Percentiles rank a stretch among this genome's conserved stretches.
Conservation (phyloP, 2,329 filamentous ascomycete species). For the Talaromyces sp. region DNA sequence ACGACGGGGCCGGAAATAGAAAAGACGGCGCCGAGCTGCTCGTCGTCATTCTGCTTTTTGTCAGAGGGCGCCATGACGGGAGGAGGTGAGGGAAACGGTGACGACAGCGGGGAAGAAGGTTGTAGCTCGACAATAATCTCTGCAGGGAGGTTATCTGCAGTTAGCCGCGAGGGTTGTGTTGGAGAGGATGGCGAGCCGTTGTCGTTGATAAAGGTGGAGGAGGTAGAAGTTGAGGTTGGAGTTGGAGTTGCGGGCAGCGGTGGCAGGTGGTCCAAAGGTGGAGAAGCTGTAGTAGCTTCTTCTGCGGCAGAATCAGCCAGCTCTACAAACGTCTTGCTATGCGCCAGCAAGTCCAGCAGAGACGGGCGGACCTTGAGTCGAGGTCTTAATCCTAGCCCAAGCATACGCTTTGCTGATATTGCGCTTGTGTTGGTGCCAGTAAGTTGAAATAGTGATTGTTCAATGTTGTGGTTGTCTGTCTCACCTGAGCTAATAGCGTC, state of each 20-base stretch:
- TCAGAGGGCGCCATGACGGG: slow-evolving; percentile 43
- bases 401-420: slow-evolving; percentile 41
- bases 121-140: slow-evolving; percentile 8
- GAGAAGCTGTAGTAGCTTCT: slow-evolving; percentile 27
- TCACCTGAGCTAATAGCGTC: slow-evolving; percentile 10
- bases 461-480: neutral
- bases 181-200: neutral
- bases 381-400: slow-evolving; percentile 49
- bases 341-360: slow-evolving; percentile 58
- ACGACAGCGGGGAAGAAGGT: neutral
- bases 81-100: slow-evolving; percentile 2
- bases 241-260: slow-evolving; percentile 37
- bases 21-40: slow-evolving; percentile 64
- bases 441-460: neutral
- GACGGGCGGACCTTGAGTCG: slow-evolving; percentile 59
- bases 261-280: slow-evolving; percentile 43
- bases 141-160: neutral
- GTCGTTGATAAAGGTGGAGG: neutral
- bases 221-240: slow-evolving; percentile 21
- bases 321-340: neutral
- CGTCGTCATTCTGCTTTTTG: slow-evolving; percentile 50
- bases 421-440: neutral
- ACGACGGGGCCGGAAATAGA: slow-evolving; percentile 84
- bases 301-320: slow-evolving; percentile 16
- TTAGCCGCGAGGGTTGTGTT: neutral